Conservation (phyloP, 805 yeast genomes). For the Saccharomycopsis sp. region DNA sequence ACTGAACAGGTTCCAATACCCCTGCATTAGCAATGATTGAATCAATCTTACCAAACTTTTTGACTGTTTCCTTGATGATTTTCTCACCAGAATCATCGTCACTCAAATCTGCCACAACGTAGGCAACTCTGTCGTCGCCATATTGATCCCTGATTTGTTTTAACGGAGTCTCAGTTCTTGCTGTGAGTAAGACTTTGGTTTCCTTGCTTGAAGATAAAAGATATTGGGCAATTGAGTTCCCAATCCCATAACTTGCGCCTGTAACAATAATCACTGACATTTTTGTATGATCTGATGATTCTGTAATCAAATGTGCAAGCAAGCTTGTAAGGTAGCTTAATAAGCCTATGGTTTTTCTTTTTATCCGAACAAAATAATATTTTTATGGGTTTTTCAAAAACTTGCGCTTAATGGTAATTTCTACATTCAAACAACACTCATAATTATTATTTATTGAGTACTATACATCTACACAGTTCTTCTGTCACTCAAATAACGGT, state of each 20-base stretch:
- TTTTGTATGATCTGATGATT: too few species aligned
- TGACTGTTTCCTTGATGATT: slow-evolving; percentile 40
- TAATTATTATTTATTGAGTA: neutral
- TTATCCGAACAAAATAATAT: too few species aligned
- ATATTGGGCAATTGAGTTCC: slow-evolving; percentile 59
- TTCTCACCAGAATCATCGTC: slow-evolving; percentile 31
- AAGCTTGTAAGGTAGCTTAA: neutral
- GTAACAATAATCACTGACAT: slow-evolving; percentile 35
- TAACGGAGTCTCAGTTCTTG: slow-evolving; percentile 53
- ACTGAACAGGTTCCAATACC: slow-evolving; percentile 67
- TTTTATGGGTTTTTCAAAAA: too few species aligned
- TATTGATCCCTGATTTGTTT: slow-evolving; percentile 35
- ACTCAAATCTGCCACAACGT: slow-evolving; percentile 57
- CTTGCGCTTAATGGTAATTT: too few species aligned
- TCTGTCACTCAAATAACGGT: slow-evolving; percentile 80
- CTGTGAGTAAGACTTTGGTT: slow-evolving; percentile 58
- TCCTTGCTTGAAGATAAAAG: slow-evolving; percentile 34
- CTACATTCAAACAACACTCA: too few species aligned
- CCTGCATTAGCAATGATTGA: slow-evolving; percentile 78
- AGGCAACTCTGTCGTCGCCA: slow-evolving; percentile 43
- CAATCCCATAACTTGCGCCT: slow-evolving; percentile 63
- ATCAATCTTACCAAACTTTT: slow-evolving; percentile 51
- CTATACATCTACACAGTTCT: slow-evolving; percentile 49
- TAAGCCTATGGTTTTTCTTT: too few species aligned
- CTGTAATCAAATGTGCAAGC: neutral